These are phyloP conservation scores for Sporothrix inflata DNA, from an alignment of 2,329 filamentous ascomycete genomes.

Conservation along the genomic window DNA sequence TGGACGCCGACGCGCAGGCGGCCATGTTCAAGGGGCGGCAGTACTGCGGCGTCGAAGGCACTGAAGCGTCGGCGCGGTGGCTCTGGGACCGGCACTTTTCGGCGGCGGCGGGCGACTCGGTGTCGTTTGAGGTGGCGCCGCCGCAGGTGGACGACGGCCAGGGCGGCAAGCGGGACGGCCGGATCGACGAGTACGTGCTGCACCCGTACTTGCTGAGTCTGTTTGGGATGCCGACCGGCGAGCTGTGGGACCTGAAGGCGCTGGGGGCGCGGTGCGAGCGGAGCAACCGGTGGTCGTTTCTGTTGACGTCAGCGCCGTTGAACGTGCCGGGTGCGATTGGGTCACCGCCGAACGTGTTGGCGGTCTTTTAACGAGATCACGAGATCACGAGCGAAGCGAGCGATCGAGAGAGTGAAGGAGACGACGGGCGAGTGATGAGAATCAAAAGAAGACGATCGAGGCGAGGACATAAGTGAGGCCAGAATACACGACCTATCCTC, in stretches of 20 bases:
- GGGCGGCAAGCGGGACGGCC: background rate
- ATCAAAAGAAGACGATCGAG: background rate
- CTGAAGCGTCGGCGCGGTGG: background rate
- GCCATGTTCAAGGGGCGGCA: background rate
- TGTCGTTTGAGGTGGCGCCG: conserved; percentile 5
- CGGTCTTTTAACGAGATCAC: background rate
- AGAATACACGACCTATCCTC: background rate
- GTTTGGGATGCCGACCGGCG: conserved; percentile 6
- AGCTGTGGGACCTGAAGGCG: conserved; percentile 7
- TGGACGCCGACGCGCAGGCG: background rate
- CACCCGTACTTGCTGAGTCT: conserved; percentile 11
- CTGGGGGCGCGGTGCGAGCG: background rate
- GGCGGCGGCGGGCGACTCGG: background rate
- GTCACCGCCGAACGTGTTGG: conserved; percentile 10
- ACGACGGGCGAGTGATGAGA: background rate
- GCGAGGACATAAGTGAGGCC: background rate
- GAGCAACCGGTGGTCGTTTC: conserved; percentile 11
- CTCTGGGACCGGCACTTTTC: conserved; percentile 6
- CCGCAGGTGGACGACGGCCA: background rate
- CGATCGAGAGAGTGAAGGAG: background rate
- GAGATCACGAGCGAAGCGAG: background rate
- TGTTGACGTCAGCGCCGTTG: background rate
- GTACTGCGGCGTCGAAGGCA: conserved; percentile 2
- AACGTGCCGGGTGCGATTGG: background rate
- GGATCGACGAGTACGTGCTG: background rate